Base-by-base conservation (phyloP, 2,329 filamentous ascomycete genomes). In the Fusarium avenaceum region DNA sequence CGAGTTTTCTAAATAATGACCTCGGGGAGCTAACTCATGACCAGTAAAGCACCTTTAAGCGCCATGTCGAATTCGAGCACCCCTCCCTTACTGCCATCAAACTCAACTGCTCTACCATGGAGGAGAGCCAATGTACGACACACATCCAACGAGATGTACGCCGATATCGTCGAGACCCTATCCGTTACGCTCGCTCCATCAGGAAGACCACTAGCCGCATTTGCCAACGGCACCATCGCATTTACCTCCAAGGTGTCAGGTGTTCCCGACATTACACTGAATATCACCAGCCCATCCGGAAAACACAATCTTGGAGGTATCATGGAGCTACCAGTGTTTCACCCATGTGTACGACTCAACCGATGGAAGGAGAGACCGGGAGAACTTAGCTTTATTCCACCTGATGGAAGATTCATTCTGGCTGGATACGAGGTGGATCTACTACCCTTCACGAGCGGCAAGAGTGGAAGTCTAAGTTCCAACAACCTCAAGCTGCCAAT, bases 241-340 rank as follows among this genome's bases (percentile, higher is more conserved):
- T 98, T 98, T 78, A 98, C 93, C 0, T 90, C 92, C 54, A 97
- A 98, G 76, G 93, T 99, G 40, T 97, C 95, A 1, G 96, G 96
- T 6, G 88, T 98, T 4, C 96, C 96, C 1, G 95, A 99, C 76
- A 86, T 99, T n/a, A 79, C 93, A 19, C 82, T 99, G 11, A 91
- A 87, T 15, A 85, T 99, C 28, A 91, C 90, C 1, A 91, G 92
- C 3, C 92, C 93, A 0, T 92, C 92, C 2, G 92, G 92, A n/a
- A 92, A 90, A 68, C 90, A 92, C 75, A 90, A 90, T 50, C 85
- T 97, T 48, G 86, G 83, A 17, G 88, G 87, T 66, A 86, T 94
- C 35, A 88, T 99, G 77, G 91, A 96, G 69, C 83, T 97, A 3
- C 96, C 95, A 2, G 94, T 97, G 1, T 99, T 99, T 73, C 96